A percentile compares a stretch with the other conserved stretches of the same genome.
Conservation (phyloP, 2,329 filamentous ascomycete species). For the Aspergillus sp. region DNA sequence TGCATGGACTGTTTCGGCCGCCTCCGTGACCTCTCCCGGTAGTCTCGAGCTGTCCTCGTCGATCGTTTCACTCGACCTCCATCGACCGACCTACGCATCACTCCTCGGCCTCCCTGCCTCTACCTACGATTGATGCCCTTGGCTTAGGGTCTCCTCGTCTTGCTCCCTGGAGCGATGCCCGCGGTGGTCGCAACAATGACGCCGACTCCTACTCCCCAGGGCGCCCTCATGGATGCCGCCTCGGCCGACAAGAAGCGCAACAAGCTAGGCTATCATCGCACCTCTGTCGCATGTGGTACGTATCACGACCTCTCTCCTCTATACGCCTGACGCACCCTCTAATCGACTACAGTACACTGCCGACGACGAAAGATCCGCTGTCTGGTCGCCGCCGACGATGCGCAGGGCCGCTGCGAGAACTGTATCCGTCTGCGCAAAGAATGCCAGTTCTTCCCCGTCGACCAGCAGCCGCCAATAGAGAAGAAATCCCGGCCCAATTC, state of each 20-base stretch:
- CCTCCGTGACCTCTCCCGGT: background rate
- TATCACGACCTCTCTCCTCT: constrained; percentile 24
- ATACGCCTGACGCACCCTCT: too few relatives aligned
- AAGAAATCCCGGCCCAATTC: constrained; percentile 46
- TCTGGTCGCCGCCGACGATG: constrained; percentile 70
- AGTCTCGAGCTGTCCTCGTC: background rate
- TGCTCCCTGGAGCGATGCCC: constrained; percentile 38
- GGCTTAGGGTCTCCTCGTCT: constrained; percentile 18
- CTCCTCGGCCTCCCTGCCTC: too few relatives aligned
- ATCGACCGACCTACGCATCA: background rate
- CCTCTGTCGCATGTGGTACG: constrained; percentile 93
- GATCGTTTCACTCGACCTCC: background rate
- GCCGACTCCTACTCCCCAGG: constrained; percentile 32
- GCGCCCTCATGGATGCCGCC: constrained; percentile 37
- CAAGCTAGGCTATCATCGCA: constrained; percentile 92
- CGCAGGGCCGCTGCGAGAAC: constrained; percentile 78
- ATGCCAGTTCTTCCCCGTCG: constrained; percentile 87
- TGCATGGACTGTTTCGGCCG: constrained; percentile 9
- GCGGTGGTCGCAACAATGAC: constrained; percentile 33
- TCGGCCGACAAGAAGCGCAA: constrained; percentile 71
- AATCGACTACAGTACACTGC: constrained; percentile 68
- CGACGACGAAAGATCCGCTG: constrained; percentile 92
- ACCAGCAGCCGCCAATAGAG: constrained; percentile 63
- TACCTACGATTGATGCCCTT: constrained; percentile 26
- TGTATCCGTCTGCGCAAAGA: constrained; percentile 94